Evolutionary conservation across 1,284 basidiomycete species (phyloP), one percentile per base, ranked within the genome.

Genomic region (Entoloma clypeatum): DNA sequence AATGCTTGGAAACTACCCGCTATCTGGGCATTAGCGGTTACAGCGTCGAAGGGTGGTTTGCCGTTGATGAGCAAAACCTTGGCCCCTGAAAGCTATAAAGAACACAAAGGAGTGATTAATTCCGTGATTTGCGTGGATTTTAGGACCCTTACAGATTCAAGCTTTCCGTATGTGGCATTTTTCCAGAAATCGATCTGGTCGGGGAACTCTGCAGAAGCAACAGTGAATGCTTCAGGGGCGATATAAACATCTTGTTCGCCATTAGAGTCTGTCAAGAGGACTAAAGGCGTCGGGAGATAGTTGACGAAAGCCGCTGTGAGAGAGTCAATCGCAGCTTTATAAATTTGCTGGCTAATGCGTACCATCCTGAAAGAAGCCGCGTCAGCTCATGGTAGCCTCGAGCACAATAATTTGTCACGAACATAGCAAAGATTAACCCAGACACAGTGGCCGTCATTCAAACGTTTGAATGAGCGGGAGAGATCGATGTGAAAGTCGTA

Each of bases 171-270:
- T 0, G 57, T 35, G 9, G 64, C 66, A 48, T 75, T 63, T 55
- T 80, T 73, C 76, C 79, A 80, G 42, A 75, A 59, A 8, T 67
- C 57, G 23, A 79, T 67, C 46, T 78, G 67, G 43, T 75, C 75
- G 5, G 68, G 61, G 43, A 80, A 81, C 54, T 79, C 77, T 2
- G 66, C 71, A 8, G 70, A 71, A 0, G 75, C 69, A 10, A 81
- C 71, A 1, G 55, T 54, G 52, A 77, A 80, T 1, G 78, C 77
- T 50, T 79, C 77, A 4, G 76, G 77, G 2, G 76, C 74, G 41
- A 81, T 78, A 45, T 77, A 68, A 17, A 79, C 70, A 36, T 63
- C 55, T 52, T 80, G 76, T 7, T 52, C 48, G 3, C 77, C 75
- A 41, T 69, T 53, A 3, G 56, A 43, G 13, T 71, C 69, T 3